Evolutionary conservation across 129 eudicot species (phyloP), one percentile per base, ranked within the genome.

Genomic region (Chrysanthemum lavandulifolium): DNA sequence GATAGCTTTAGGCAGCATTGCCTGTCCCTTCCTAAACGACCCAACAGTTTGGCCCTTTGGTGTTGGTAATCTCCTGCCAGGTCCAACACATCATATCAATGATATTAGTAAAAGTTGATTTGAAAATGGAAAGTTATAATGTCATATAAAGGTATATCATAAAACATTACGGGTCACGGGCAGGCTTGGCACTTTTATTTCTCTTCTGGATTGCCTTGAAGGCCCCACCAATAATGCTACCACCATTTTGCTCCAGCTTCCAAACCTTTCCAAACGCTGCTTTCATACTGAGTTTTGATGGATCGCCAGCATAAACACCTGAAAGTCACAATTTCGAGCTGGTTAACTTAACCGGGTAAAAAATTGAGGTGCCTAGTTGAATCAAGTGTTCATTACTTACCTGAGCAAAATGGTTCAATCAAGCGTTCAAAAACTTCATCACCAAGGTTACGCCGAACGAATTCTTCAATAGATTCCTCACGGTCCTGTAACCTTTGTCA

Each of bases 281-380:
- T 85, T 89, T 89, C 98, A 92, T 92, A 71, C 98, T 87, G 47
- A 92, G 80, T 70, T 85, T 89, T 62, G 98, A 80, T 67, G 98
- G 98, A 83, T 92, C 96, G 2, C 98, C 98, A 49, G 98, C 98
- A 84, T 92, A 92, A 80, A 92, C 98, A 66, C 98, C 98, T 89
- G 79, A 75, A 51, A 70, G 63, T 73, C 19, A 54, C 13, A 62
- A 49, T 21, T 64, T 40, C 73, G 61, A 55, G 31, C 49, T 14
- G 16, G 9, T 36, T 13, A 62, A 67, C 49, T 70, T 70, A 18
- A 56, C 59, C 70, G 29, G 11, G 51, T 67, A 61, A 29, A 43
- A 62, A 62, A 45, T 25, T 13, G 67, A 62, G 67, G 31, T 65
- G 45, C 29, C 29, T 31, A 7, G n/a, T 6, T 23, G 27, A 36